A percentile compares a stretch with the other conserved stretches of the same genome.
Evolutionary conservation across 2,329 filamentous ascomycete species (phyloP).

Genomic region (Fusarium concolor): DNA sequence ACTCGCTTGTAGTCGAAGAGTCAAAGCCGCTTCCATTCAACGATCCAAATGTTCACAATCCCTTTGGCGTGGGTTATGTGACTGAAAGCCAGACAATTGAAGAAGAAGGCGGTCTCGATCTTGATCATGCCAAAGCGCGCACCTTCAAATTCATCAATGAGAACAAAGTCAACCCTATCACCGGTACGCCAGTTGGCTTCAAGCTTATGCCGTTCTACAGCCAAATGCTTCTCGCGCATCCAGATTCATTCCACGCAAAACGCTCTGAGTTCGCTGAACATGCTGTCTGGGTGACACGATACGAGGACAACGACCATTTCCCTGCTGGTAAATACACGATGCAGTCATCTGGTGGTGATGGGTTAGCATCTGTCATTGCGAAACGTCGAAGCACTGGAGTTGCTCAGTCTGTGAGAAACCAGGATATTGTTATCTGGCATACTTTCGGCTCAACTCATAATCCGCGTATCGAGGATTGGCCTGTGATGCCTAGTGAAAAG

Average conservation of each 20-base stretch:
- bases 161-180: conserved; percentile 55
- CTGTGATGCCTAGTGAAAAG: conserved; percentile 74
- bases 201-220: conserved; percentile 60
- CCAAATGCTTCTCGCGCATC: conserved; percentile 57
- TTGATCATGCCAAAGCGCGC: conserved; percentile 61
- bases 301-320: conserved; percentile 58
- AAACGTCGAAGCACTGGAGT: conserved; percentile 40
- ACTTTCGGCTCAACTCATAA: conserved; percentile 73
- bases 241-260: conserved; percentile 53
- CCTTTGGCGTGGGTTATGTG: conserved; percentile 61
- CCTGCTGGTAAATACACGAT: conserved; percentile 58
- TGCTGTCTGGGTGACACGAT: conserved; percentile 59
- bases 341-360: conserved; percentile 59
- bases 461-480: conserved; percentile 74
- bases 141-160: conserved; percentile 63
- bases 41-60: conserved; percentile 59
- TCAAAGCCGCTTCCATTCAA: conserved; percentile 56
- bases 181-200: conserved; percentile 59
- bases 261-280: conserved; percentile 59
- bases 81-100: conserved; percentile 58
- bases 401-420: conserved; percentile 57
- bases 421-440: conserved; percentile 68
- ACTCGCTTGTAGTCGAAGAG: conserved; percentile 61
- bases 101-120: conserved; percentile 60
- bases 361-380: conserved; percentile 49